Percentiles rank a stretch among this genome's conserved stretches.
Conservation (phyloP, 202 grass and related monocot species). For the Schoenoplectus tabernaemontani region DNA sequence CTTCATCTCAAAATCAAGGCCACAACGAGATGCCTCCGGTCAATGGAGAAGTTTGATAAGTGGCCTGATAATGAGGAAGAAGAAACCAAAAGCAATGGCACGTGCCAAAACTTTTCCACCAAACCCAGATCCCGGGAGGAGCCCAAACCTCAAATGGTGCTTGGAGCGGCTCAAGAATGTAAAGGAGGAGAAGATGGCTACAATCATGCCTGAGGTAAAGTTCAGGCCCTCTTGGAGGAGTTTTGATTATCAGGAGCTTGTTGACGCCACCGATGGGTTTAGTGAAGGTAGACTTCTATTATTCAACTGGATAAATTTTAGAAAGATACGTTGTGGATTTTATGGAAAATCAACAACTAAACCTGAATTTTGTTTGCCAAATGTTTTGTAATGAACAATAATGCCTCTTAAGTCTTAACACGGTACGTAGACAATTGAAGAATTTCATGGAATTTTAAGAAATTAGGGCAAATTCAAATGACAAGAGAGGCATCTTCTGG, state of each 20-base stretch:
- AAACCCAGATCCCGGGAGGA: constrained; percentile 16
- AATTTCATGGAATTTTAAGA: neutral
- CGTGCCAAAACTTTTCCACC: constrained; percentile 62
- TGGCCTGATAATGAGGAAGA: constrained; percentile 58
- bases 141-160: constrained; percentile 37
- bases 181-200: constrained; percentile 40
- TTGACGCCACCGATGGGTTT: constrained; percentile 70
- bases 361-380: neutral
- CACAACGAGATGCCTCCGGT: constrained; percentile 10
- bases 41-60: constrained; percentile 79
- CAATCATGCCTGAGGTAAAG: constrained; percentile 65
- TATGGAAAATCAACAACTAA: neutral
- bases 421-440: neutral
- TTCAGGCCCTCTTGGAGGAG: constrained; percentile 91
- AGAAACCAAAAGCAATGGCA: constrained; percentile 65
- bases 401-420: neutral
- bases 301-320: neutral
- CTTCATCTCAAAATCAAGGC: neutral
- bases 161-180: constrained; percentile 50
- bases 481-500: neutral
- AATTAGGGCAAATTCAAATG: neutral
- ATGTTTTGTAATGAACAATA: neutral
- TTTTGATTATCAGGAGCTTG: constrained; percentile 82
- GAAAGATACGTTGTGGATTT: neutral
- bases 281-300: constrained; percentile 50